Evolutionary conservation across 805 yeast species (phyloP).

Genomic region (Barnettozyma wickerhamii): DNA sequence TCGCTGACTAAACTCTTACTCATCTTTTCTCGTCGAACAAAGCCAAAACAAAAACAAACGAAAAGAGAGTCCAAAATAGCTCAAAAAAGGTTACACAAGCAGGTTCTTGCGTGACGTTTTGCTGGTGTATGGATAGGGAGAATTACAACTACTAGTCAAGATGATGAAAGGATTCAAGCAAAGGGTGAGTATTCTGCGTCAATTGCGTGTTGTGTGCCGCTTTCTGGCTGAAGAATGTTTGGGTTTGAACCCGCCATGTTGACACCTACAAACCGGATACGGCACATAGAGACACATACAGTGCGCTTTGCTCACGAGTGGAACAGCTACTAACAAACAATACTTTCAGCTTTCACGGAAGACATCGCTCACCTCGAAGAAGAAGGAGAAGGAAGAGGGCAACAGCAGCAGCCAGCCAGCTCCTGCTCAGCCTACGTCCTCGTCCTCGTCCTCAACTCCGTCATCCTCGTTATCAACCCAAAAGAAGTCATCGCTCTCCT

Average conservation of each 20-base stretch:
- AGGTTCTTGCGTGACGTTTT: too few species aligned
- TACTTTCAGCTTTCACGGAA: conserved; percentile 26
- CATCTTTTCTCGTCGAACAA: conserved; percentile 1
- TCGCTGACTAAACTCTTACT: background rate
- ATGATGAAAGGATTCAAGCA: conserved; percentile 78
- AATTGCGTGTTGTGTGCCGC: background rate
- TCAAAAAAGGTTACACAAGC: too few species aligned
- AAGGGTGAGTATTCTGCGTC: conserved; percentile 35
- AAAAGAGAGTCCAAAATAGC: background rate
- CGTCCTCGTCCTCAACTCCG: conserved; percentile 12
- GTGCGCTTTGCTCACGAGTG: too few species aligned
- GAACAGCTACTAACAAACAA: conserved; percentile 14
- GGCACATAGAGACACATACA: too few species aligned
- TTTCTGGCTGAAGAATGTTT: background rate
- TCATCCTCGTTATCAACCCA: conserved; percentile 3
- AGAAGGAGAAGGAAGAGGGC: conserved; percentile 34
- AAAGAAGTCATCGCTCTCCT: background rate
- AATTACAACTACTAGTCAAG: conserved; percentile 22
- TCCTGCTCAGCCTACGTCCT: too few species aligned
- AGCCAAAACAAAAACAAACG: conserved; percentile 2
- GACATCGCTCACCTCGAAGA: conserved; percentile 35
- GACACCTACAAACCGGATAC: background rate
- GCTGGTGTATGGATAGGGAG: too few species aligned
- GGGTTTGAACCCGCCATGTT: background rate
- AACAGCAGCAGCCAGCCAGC: too few species aligned